Percentiles rank a stretch among this genome's conserved stretches.
phyloP scores from a whole-genome alignment of 257 asterid genomes.

The Fraxinus anomala region DNA sequence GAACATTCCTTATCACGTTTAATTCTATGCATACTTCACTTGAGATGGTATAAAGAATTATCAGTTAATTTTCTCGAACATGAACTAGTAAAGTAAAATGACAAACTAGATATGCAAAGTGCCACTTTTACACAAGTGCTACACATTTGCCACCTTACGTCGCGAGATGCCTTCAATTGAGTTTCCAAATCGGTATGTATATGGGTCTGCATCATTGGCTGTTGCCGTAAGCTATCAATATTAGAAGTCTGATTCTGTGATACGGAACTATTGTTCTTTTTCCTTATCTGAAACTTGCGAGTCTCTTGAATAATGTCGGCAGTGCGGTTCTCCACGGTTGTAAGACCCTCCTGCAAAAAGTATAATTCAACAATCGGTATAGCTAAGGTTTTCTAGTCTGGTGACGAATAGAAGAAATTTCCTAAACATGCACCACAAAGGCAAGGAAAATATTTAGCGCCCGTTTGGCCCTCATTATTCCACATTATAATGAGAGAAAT shows the following conservation, averaged over 20 bases:
- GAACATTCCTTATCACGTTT: neutral
- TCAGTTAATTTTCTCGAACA: slow-evolving; percentile 7
- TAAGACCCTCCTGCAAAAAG: slow-evolving; percentile 81
- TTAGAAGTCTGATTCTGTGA: slow-evolving; percentile 54
- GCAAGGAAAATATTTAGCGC: neutral
- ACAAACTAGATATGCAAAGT: slow-evolving; percentile 10
- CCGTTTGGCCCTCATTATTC: too few species aligned
- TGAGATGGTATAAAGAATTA: neutral
- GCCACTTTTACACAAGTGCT: slow-evolving; percentile 42
- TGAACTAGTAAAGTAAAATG: slow-evolving; percentile 14
- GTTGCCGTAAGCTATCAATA: slow-evolving; percentile 45
- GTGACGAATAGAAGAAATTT: slow-evolving; percentile 13
- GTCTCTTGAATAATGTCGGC: slow-evolving; percentile 96
- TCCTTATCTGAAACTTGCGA: slow-evolving; percentile 83
- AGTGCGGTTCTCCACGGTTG: slow-evolving; percentile 89
- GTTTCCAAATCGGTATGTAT: slow-evolving; percentile 66
- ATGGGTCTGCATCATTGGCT: slow-evolving; percentile 41
- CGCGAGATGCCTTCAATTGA: slow-evolving; percentile 99
- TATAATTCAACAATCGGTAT: slow-evolving; percentile 19
- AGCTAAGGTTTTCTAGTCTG: slow-evolving; percentile 3
- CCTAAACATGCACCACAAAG: slow-evolving; percentile 8
- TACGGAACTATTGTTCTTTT: slow-evolving; percentile 53
- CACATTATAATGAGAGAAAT: too few species aligned
- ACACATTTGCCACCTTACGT: slow-evolving; percentile 95
- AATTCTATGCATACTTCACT: neutral